phyloP scores from a whole-genome alignment of 1,139 yeast genomes.

The Yamadazyma buinensis region DNA sequence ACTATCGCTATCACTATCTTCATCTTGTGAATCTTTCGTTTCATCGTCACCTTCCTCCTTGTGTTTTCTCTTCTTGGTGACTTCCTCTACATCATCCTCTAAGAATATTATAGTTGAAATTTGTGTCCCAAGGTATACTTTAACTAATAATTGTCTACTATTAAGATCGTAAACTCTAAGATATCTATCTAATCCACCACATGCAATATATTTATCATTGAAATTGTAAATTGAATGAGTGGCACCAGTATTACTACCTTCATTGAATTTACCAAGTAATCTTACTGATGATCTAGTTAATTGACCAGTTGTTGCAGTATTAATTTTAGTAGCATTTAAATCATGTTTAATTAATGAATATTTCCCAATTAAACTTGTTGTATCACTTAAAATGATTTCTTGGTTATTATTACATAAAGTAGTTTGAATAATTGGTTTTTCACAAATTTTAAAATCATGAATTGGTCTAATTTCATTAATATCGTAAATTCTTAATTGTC shows the following conservation, averaged over 20 bases:
- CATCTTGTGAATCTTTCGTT: constrained; percentile 18
- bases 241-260: constrained; percentile 47
- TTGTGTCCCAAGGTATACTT: constrained; percentile 74
- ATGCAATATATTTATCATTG: constrained; percentile 29
- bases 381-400: constrained; percentile 53
- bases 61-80: constrained; percentile 18
- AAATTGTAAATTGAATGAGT: constrained; percentile 27
- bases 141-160: constrained; percentile 58
- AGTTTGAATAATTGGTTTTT: constrained; percentile 44
- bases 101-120: constrained; percentile 55
- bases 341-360: constrained; percentile 42
- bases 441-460: constrained; percentile 43
- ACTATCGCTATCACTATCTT: constrained; percentile 18
- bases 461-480: constrained; percentile 60
- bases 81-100: constrained; percentile 36
- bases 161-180: constrained; percentile 67
- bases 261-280: constrained; percentile 38
- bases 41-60: constrained; percentile 17
- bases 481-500: constrained; percentile 63
- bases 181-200: constrained; percentile 88
- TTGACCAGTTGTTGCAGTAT: constrained; percentile 45
- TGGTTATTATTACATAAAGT: constrained; percentile 28
- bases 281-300: constrained; percentile 36
- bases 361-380: constrained; percentile 52
- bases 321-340: constrained; percentile 32